phyloP scores from a whole-genome alignment of 306 rosid genomes.

The Mucuna pruriens region DNA sequence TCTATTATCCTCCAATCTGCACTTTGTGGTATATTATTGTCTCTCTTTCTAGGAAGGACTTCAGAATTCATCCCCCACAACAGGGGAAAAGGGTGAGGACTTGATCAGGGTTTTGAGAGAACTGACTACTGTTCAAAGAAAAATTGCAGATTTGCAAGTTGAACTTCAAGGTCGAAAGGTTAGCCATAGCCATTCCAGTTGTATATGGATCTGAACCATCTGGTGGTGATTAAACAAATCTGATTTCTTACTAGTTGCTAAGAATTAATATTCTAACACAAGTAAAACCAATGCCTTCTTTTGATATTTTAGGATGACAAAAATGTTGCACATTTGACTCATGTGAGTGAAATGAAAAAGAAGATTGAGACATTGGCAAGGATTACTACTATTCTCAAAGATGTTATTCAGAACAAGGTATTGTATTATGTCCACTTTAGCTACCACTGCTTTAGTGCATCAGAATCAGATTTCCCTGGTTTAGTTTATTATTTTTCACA shows the following conservation, averaged over 20 bases:
- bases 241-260: not conserved
- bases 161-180: constrained; percentile 99
- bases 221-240: not conserved
- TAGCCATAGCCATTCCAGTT: constrained; percentile 6
- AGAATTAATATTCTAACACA: not conserved
- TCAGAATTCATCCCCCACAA: constrained; percentile 55
- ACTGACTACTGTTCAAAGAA: constrained; percentile 82
- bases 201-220: constrained; percentile 16
- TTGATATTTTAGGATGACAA: constrained; percentile 73
- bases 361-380: constrained; percentile 82
- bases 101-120: constrained; percentile 85
- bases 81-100: constrained; percentile 85
- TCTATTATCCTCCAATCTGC: not conserved
- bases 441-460: constrained; percentile 9
- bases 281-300: not conserved
- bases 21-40: not conserved
- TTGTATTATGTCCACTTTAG: not conserved
- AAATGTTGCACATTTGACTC: constrained; percentile 93
- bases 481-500: not conserved
- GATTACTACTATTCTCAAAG: constrained; percentile 89
- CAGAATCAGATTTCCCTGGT: not conserved
- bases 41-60: constrained; percentile 62
- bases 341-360: constrained; percentile 94
- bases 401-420: constrained; percentile 98
- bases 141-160: constrained; percentile 93